Conservation (phyloP, 2,329 filamentous ascomycete genomes). For the Trichoderma breve region DNA sequence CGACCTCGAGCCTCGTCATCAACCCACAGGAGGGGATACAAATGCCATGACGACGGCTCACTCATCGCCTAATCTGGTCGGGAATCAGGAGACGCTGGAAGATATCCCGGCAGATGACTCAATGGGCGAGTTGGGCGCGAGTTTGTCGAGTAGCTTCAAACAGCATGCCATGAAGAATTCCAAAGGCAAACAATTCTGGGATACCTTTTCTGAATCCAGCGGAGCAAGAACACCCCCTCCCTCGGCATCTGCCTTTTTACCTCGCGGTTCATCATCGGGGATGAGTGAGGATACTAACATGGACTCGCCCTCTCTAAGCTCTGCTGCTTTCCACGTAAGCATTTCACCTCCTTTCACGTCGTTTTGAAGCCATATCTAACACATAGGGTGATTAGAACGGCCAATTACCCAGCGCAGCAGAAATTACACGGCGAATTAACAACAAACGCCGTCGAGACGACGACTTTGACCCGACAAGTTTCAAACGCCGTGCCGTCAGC, state of each 20-base stretch:
- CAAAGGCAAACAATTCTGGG: constrained; percentile 69
- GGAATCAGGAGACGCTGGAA: constrained; percentile 60
- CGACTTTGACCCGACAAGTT: constrained; percentile 81
- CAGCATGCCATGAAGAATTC: constrained; percentile 70
- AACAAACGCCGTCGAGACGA: constrained; percentile 85
- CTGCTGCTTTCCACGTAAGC: constrained; percentile 35
- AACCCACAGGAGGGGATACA: constrained; percentile 41
- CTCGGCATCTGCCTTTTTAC: constrained; percentile 57
- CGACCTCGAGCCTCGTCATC: constrained; percentile 51
- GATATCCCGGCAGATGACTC: constrained; percentile 69
- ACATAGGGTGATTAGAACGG: constrained; percentile 26
- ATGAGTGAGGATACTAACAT: constrained; percentile 70
- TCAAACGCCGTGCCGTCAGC: constrained; percentile 89
- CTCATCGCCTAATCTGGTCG: constrained; percentile 66
- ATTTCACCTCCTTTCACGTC: constrained; percentile 29
- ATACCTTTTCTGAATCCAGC: constrained; percentile 68
- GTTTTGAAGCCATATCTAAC: not conserved
- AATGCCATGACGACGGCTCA: constrained; percentile 56
- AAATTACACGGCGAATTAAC: constrained; percentile 75
- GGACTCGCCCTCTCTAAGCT: constrained; percentile 60
- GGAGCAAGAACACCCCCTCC: constrained; percentile 60
- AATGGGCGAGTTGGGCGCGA: constrained; percentile 54
- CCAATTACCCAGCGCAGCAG: constrained; percentile 62
- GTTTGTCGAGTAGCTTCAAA: constrained; percentile 67
- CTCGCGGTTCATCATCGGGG: constrained; percentile 57